These are phyloP conservation scores for Orbilia quercus DNA, from an alignment of 2,329 filamentous ascomycete genomes.

Conservation along the genomic window DNA sequence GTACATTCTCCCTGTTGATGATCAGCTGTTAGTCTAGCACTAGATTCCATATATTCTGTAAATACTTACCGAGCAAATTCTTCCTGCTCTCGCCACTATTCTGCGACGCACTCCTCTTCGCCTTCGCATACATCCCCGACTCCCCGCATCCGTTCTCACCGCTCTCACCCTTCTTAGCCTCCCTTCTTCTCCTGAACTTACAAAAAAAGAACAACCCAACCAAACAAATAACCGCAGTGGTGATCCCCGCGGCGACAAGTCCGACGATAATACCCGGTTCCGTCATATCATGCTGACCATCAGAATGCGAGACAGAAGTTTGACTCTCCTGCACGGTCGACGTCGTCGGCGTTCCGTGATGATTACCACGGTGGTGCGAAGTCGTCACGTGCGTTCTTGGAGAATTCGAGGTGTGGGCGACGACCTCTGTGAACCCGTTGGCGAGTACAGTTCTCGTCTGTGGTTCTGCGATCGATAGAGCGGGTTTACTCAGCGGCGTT, in stretches of 20 bases:
- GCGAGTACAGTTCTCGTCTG: slow-evolving; percentile 1
- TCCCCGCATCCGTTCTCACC: slow-evolving; percentile 12
- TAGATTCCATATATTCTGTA: background rate
- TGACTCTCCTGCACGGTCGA: slow-evolving; percentile 15
- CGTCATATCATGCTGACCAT: slow-evolving; percentile 12
- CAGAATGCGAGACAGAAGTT: background rate
- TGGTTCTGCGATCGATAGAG: slow-evolving; percentile 8
- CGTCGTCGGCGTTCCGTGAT: slow-evolving; percentile 22
- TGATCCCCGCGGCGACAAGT: slow-evolving; percentile 37
- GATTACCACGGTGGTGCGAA: background rate
- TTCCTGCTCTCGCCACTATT: slow-evolving; percentile 40
- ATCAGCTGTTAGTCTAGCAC: background rate
- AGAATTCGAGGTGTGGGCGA: slow-evolving; percentile 5
- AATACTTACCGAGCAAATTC: slow-evolving; percentile 29
- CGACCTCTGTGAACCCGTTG: slow-evolving; percentile 6
- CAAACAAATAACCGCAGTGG: slow-evolving; percentile 32
- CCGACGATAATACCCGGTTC: slow-evolving; percentile 41
- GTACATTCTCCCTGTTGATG: too few relatives aligned
- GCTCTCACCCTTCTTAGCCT: background rate
- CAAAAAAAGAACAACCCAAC: slow-evolving; percentile 51
- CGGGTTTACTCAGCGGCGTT: slow-evolving; percentile 38
- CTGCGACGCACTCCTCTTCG: slow-evolving; percentile 44
- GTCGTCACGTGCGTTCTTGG: slow-evolving; percentile 5
- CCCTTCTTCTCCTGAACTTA: slow-evolving; percentile 29
- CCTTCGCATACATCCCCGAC: slow-evolving; percentile 23